phyloP scores from a whole-genome alignment of 768 basidiomycete genomes.

The Tricholoma sp. region DNA sequence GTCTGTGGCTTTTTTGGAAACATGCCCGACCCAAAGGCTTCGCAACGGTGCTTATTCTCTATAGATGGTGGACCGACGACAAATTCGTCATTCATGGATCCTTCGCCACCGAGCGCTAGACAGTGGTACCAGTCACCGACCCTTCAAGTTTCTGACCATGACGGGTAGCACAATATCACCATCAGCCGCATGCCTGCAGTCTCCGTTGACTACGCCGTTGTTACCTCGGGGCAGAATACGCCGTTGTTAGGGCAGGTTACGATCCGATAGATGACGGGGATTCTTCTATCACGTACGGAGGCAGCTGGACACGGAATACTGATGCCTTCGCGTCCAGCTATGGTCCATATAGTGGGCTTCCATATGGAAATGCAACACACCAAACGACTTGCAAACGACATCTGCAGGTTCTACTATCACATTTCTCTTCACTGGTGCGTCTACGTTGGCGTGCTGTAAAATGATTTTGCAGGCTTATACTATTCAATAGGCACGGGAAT shows the following conservation, averaged over 20 bases:
- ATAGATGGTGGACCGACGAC: conserved; percentile 15
- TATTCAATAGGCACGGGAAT: not conserved
- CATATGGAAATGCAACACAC: conserved; percentile 22
- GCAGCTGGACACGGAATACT: conserved; percentile 12
- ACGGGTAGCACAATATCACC: conserved; percentile 15
- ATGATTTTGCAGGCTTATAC: not conserved
- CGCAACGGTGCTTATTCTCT: conserved; percentile 11
- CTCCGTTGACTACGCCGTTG: conserved; percentile 17
- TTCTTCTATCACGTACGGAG: conserved; percentile 11
- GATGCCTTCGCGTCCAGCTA: conserved; percentile 6
- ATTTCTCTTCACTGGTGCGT: conserved; percentile 23
- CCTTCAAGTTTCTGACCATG: no score
- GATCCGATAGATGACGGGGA: conserved; percentile 20
- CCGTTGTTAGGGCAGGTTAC: conserved; percentile 11
- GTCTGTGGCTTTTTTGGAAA: no score
- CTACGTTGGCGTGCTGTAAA: not conserved
- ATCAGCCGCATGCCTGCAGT: conserved; percentile 14
- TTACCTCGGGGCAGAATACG: conserved; percentile 16
- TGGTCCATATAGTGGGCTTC: conserved; percentile 12
- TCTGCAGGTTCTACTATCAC: conserved; percentile 16
- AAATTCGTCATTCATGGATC: conserved; percentile 8
- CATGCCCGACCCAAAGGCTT: no score
- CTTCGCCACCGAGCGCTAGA: conserved; percentile 12
- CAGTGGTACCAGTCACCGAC: conserved; percentile 21
- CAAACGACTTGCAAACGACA: no score